A percentile compares a stretch with the other conserved stretches of the same genome.
phyloP scores from a whole-genome alignment of 179 eudicot genomes.

The Silene coronaria region DNA sequence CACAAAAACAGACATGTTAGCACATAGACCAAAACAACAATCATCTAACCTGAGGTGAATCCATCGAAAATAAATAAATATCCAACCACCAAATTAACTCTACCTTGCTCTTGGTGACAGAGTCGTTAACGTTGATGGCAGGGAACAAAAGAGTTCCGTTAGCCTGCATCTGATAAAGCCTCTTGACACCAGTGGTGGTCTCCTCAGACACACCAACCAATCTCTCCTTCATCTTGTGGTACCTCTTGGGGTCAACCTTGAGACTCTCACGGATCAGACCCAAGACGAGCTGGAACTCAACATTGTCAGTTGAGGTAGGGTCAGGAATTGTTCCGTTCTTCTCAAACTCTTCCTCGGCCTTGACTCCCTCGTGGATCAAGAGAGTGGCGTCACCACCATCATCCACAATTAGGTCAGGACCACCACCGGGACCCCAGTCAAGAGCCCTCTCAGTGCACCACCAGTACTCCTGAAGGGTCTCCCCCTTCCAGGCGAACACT shows the following conservation, averaged over 20 bases:
- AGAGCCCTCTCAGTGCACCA: slow-evolving; percentile 80
- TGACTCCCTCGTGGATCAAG: slow-evolving; percentile 80
- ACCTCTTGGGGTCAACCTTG: slow-evolving; percentile 45
- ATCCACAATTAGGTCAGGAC: slow-evolving; percentile 74
- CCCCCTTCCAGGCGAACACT: slow-evolving; percentile 86
- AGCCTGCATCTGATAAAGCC: slow-evolving; percentile 49
- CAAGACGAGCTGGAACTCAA: slow-evolving; percentile 69
- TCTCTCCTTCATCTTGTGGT: slow-evolving; percentile 48
- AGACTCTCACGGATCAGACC: slow-evolving; percentile 45
- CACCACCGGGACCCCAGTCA: slow-evolving; percentile 74
- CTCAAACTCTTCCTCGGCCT: slow-evolving; percentile 64
- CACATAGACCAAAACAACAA: neutral
- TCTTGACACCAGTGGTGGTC: slow-evolving; percentile 55
- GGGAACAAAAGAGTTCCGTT: slow-evolving; percentile 45
- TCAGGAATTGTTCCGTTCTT: slow-evolving; percentile 56
- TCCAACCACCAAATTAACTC: too few species aligned
- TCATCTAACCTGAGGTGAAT: neutral
- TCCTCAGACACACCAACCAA: slow-evolving; percentile 51
- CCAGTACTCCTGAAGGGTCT: slow-evolving; percentile 85
- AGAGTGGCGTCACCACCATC: slow-evolving; percentile 77
- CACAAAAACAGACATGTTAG: neutral
- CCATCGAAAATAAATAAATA: neutral
- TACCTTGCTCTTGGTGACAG: slow-evolving; percentile 58
- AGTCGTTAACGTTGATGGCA: slow-evolving; percentile 51
- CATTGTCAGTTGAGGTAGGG: slow-evolving; percentile 57